Evolutionary conservation across 1,284 basidiomycete species (phyloP), one percentile per base, ranked within the genome.

Genomic region (Sanghuangporus weigelae): DNA sequence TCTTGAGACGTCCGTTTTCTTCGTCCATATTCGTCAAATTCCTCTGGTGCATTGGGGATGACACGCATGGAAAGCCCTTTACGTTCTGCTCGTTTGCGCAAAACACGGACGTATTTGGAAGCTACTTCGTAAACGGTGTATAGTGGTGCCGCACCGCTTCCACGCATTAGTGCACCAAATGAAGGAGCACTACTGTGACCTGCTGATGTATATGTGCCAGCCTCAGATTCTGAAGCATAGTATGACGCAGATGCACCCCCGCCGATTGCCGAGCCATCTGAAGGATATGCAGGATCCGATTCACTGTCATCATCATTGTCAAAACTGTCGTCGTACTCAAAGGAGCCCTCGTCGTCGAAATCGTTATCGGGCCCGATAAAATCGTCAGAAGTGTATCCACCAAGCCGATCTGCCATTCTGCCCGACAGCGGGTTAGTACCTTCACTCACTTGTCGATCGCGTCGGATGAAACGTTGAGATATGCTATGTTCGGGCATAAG

Each of bases 401-500:
- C 59, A 16, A 60, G 31, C 21, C 59, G 48, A 40, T 51, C 49
- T 36, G 51, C 49, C 11, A 40, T 48, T 38, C 59, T 48, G 21
- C 39, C 31, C 11, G 39, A 21, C 35, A 54, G 14, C 7, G 26
- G 40, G 21, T 35, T 40, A 10, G 50, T 31, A 10, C 19, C 53
- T 31, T 61, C 60, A 42, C 51, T 61, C 31, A 21, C 36, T 38
- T 40, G 10, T 51, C 51, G 60, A 42, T 61, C 51, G 51, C 44
- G 60, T 35, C 58, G 58, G 42, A 64, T 64, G 26, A 44, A 35
- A 36, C 56, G 56, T 21, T 64, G 57, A 7, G 63, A 64, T 14
- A 64, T 40, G 38, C 63, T 64, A 44, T 64, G 63, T 38, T 64
- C 59, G 16, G 63, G 63, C 31, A 56, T 42, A n/a, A 64, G 44